Percentiles rank a stretch among this genome's conserved stretches.
Evolutionary conservation across 2,329 filamentous ascomycete genomes (phyloP).

Genomic region (Colletotrichum plurivorum): DNA sequence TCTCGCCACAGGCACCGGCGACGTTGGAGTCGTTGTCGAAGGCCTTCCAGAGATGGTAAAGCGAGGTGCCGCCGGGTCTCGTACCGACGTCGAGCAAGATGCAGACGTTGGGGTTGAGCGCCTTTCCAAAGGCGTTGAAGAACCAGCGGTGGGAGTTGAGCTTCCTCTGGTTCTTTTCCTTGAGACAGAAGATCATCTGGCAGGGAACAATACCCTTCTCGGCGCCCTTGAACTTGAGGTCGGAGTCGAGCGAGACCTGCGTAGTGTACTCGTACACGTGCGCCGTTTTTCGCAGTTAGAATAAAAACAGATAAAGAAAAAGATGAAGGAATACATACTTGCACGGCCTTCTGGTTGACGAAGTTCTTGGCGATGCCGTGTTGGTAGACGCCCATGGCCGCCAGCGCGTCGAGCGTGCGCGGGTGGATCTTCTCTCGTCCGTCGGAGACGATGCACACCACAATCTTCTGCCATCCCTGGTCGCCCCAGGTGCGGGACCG

Average conservation of each 20-base stretch:
- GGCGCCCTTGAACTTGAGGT: slow-evolving; percentile 98
- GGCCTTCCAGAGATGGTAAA: slow-evolving; percentile 99
- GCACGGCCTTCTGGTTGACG: slow-evolving; percentile 96
- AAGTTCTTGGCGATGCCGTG: slow-evolving; percentile 98
- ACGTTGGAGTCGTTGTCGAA: slow-evolving; percentile 99
- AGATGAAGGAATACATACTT: slow-evolving; percentile 49
- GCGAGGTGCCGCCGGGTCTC: slow-evolving; percentile 85
- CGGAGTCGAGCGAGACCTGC: slow-evolving; percentile 94
- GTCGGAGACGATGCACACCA: slow-evolving; percentile 96
- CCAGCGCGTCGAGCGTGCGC: slow-evolving; percentile 91
- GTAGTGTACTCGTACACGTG: slow-evolving; percentile 99
- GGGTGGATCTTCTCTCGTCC: slow-evolving; percentile 92
- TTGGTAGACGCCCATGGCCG: slow-evolving; percentile 98
- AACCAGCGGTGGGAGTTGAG: slow-evolving; percentile 99
- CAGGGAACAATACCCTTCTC: slow-evolving; percentile 99
- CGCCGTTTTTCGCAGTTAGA: slow-evolving; percentile 60
- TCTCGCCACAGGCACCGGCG: slow-evolving; percentile 96
- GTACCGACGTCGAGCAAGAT: slow-evolving; percentile 98
- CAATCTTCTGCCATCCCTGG: slow-evolving; percentile 98
- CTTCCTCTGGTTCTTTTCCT: slow-evolving; percentile 98
- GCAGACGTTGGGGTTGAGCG: slow-evolving; percentile 95
- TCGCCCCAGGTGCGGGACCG: slow-evolving; percentile 98
- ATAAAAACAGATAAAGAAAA: no score
- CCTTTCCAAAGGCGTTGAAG: slow-evolving; percentile 96
- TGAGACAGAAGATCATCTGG: slow-evolving; percentile 98